These are phyloP conservation scores for Pseudopithomyces maydicus DNA, from an alignment of 2,329 filamentous ascomycete species.

Conservation along the genomic window DNA sequence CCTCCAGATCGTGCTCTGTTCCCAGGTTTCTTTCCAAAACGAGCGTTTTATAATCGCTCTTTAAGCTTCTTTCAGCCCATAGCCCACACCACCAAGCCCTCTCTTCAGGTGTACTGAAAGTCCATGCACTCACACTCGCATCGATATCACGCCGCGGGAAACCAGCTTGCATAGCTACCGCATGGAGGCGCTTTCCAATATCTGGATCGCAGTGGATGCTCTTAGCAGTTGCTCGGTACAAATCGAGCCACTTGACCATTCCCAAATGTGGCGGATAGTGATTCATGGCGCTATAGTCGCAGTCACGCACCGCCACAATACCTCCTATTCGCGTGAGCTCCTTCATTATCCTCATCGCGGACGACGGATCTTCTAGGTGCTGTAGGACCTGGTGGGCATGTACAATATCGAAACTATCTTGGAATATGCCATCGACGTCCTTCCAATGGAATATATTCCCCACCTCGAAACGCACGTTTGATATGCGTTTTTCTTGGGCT, in stretches of 20 bases:
- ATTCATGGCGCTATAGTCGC: slow-evolving; percentile 40
- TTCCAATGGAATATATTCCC: slow-evolving; percentile 50
- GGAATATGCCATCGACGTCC: slow-evolving; percentile 48
- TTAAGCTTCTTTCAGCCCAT: slow-evolving; percentile 44
- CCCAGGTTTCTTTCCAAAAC: slow-evolving; percentile 45
- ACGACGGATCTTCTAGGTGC: slow-evolving; percentile 59
- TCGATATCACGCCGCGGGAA: slow-evolving; percentile 45
- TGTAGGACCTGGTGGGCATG: slow-evolving; percentile 63
- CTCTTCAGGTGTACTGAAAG: slow-evolving; percentile 46
- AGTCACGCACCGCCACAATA: slow-evolving; percentile 55
- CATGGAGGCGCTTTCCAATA: slow-evolving; percentile 42
- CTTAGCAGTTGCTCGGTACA: slow-evolving; percentile 40
- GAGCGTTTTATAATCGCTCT: slow-evolving; percentile 43
- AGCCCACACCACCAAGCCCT: slow-evolving; percentile 48
- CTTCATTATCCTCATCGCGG: slow-evolving; percentile 59
- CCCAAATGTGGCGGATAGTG: slow-evolving; percentile 46
- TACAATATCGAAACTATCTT: slow-evolving; percentile 62
- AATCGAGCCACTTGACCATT: slow-evolving; percentile 41
- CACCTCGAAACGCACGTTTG: slow-evolving; percentile 47
- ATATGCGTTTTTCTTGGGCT: slow-evolving; percentile 42
- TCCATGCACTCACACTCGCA: slow-evolving; percentile 49
- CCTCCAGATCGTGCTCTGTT: slow-evolving; percentile 46
- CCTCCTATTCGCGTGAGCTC: slow-evolving; percentile 60
- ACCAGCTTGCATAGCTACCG: slow-evolving; percentile 47
- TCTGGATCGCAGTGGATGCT: slow-evolving; percentile 40